Base-by-base conservation (phyloP, 495 filamentous ascomycete species). In the Friedmanniomyces endolithicus region DNA sequence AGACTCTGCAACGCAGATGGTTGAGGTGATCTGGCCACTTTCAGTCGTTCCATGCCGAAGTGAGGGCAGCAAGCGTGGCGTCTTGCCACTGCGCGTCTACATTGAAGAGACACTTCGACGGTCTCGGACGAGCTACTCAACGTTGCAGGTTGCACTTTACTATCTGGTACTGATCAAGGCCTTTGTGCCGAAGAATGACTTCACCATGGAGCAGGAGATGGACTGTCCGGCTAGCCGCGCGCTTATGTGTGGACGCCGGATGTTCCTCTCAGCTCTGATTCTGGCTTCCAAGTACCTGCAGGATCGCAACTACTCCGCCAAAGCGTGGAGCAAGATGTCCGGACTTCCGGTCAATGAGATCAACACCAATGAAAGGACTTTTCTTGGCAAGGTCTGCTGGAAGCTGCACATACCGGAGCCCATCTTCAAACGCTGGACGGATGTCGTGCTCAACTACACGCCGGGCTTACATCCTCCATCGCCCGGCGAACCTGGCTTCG, bases 301-400 rank as follows among this genome's bases (percentile, higher is more conserved):
- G 68, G 92, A 98, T 68, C 85, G 92, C 43, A 98, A 97, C 69
- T 98, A 90, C 70, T 97, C 94, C 8, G 89, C 92, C 39, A 79
- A 88, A 34, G 92, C 92, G 20, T 98, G 92, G 92, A 96, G 92
- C 68, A 96, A 94, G 74, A 97, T 98, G 50, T 96, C 90, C 20
- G 90, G 90, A 35, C 74, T 97, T 35, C 86, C 87, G 60, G 88
- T 87, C 0, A 70, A 77, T 31, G 92, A 98, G 71, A 95, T 98
- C 68, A 97, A 97, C 71, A 82, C 86, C 60, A 97, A 96, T 66
- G 92, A 98, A 71, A 85, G 94, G 74, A 82, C 87, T 40, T 98
- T 97, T 67, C 77, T 97, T 19, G 67, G 82, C 48, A 88, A 90
- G 12, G 86, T 98, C 52, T 81, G 87, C 60, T 98, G 92, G 92